Base-by-base conservation (phyloP, 2,329 filamentous ascomycete species). In the Claviceps fusiformis region DNA sequence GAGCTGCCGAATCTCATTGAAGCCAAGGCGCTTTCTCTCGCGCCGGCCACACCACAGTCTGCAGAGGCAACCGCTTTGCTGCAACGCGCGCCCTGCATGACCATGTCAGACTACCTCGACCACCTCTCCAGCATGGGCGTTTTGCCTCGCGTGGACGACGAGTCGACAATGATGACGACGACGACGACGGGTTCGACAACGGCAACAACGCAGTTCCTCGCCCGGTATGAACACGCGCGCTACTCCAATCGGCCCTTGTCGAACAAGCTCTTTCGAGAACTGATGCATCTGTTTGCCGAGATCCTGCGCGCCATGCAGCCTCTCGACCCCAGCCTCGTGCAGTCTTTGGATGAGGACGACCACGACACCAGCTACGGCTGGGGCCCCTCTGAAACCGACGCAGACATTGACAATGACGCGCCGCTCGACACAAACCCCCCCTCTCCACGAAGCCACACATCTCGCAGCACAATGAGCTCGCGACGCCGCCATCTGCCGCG, bases 1-100 rank as follows among this genome's bases (percentile, higher is more conserved):
- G 92, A 97, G 69, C 76, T 98, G 29, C 89, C 91, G 1, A 86
- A 95, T 65, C 77, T 97, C 33, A 87, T 97, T 59, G 92, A 97
- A 72, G 92, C 89, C 10, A 92, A 92, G 68, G 92, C 90, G 1
- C 82, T 96, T n/a, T 90, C 88, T 0, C 78, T 95, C 43, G 89
- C 31, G 1, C 15, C 87, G 0, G 89, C 85, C 35, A 73, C 75
- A 0, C 75, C 75, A 0, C 75, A 71, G 17, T 45, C 29, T 3
- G 74, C 80, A 11, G 79, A 83, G 37, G 82, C 87, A 1, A 80
- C 91, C 7, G 80, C 79, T 5, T 69, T 91, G 13, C 76, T 97
- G 6, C 86, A 87, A 63, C 76, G 90, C 54, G 80, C 83, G 2
- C 73, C 76, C 1, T 77, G 78, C 48, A 88, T 91, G 82, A 83